These are phyloP conservation scores for Nothophaeocryptopus gaeumannii DNA, from an alignment of 2,329 filamentous ascomycete genomes.

Conservation along the genomic window DNA sequence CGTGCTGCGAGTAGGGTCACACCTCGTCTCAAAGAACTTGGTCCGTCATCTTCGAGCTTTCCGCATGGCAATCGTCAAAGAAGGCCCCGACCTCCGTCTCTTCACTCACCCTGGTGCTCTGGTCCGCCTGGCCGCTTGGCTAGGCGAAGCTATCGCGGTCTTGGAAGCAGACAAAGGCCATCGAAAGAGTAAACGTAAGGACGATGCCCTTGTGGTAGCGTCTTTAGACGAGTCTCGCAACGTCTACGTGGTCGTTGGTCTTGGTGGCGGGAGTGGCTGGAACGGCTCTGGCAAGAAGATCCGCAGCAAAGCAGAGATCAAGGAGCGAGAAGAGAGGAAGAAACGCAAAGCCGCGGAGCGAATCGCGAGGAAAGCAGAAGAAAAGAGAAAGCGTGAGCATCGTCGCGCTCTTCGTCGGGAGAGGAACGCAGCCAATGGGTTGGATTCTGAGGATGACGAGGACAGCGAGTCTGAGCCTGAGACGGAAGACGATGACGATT, in stretches of 20 bases:
- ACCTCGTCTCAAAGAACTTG: conserved; percentile 87
- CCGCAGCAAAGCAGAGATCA: conserved; percentile 34
- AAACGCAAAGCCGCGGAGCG: conserved; percentile 56
- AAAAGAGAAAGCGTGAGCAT: conserved; percentile 56
- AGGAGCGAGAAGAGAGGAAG: conserved; percentile 62
- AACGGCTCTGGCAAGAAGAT: conserved; percentile 60
- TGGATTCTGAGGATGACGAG: conserved; percentile 46
- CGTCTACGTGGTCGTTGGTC: conserved; percentile 89
- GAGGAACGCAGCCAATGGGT: conserved; percentile 56
- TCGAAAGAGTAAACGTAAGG: conserved; percentile 47
- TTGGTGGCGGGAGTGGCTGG: conserved; percentile 74
- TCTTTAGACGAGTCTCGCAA: conserved; percentile 82
- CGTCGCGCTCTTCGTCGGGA: conserved; percentile 59
- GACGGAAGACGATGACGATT: conserved; percentile 28
- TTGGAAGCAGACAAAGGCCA: conserved; percentile 80
- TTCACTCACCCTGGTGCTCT: conserved; percentile 92
- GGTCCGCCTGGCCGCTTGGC: conserved; percentile 90
- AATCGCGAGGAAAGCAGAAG: conserved; percentile 50
- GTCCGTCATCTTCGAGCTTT: conserved; percentile 91
- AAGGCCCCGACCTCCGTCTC: conserved; percentile 84
- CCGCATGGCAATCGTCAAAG: conserved; percentile 92
- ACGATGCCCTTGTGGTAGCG: conserved; percentile 83
- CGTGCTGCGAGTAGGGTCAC: conserved; percentile 88
- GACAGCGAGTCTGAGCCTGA: conserved; percentile 54
- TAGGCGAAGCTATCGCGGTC: conserved; percentile 86